Conservation (phyloP, 1,139 yeast genomes). For the Candida anutae region DNA sequence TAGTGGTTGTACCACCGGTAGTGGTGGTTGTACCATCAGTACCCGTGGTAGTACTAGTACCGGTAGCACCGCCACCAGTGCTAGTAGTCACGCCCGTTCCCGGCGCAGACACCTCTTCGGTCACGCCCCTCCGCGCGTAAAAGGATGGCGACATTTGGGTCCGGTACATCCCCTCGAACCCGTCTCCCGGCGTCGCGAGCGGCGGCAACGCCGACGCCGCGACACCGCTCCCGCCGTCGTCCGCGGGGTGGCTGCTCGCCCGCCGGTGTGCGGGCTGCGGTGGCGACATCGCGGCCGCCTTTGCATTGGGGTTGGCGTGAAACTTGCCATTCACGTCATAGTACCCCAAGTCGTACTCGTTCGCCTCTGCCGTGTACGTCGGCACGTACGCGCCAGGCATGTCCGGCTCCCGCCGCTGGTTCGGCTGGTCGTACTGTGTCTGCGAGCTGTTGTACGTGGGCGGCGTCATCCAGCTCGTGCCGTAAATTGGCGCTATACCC, state of each 20-base stretch:
- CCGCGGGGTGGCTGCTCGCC: neutral
- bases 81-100: too few species aligned
- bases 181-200: too few species aligned
- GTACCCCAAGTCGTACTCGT: slow-evolving; percentile 71
- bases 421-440: slow-evolving; percentile 44
- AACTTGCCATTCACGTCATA: slow-evolving; percentile 65
- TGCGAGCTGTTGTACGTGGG: slow-evolving; percentile 79
- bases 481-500: slow-evolving; percentile 68
- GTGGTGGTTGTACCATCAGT: too few species aligned
- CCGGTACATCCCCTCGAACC: too few species aligned
- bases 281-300: slow-evolving; percentile 9
- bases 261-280: slow-evolving; percentile 3
- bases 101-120: too few species aligned
- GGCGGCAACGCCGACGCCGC: too few species aligned
- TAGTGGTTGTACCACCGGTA: too few species aligned
- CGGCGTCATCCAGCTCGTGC: slow-evolving; percentile 89
- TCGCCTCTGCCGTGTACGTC: slow-evolving; percentile 55
- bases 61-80: too few species aligned
- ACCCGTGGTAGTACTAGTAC: too few species aligned
- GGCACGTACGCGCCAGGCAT: slow-evolving; percentile 47
- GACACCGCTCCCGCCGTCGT: too few species aligned
- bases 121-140: too few species aligned
- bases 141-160: too few species aligned
- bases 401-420: slow-evolving; percentile 23
- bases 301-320: slow-evolving; percentile 26